Evolutionary conservation across 495 filamentous ascomycete species (phyloP).

Genomic region (Trichoderma reesei): DNA sequence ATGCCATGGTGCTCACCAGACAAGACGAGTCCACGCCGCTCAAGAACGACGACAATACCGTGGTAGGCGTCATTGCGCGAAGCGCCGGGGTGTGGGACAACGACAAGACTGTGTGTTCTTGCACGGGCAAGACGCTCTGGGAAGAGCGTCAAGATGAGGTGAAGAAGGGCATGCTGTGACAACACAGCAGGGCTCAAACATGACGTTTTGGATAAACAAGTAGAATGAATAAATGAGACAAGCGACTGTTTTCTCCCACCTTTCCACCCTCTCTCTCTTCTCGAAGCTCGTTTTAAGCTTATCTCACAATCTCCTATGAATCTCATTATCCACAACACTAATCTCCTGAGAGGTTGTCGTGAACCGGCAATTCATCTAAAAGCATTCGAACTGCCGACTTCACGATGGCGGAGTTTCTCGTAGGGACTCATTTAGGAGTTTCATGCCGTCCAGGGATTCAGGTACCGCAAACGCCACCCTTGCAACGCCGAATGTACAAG

Average conservation of each 20-base stretch:
- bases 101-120: conserved; percentile 90
- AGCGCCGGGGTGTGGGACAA: conserved; percentile 98
- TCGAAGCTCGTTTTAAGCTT: background rate
- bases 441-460: background rate
- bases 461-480: background rate
- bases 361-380: background rate
- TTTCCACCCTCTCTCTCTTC: background rate
- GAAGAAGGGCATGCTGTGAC: conserved; percentile 71
- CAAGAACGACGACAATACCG: conserved; percentile 65
- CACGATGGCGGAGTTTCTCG: background rate
- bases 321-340: background rate
- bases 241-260: background rate
- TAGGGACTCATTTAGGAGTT: background rate
- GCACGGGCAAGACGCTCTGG: conserved; percentile 96
- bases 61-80: conserved; percentile 86
- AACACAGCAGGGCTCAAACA: too few relatives aligned
- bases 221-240: background rate
- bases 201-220: background rate
- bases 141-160: conserved; percentile 90
- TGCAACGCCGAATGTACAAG: background rate
- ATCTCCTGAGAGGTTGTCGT: background rate
- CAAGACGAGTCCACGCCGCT: conserved; percentile 44
- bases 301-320: conserved; percentile 5
- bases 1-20: conserved; percentile 72
- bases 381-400: background rate